These are phyloP conservation scores for Clonostachys chloroleuca DNA, from an alignment of 2,329 filamentous ascomycete genomes.

Conservation along the genomic window DNA sequence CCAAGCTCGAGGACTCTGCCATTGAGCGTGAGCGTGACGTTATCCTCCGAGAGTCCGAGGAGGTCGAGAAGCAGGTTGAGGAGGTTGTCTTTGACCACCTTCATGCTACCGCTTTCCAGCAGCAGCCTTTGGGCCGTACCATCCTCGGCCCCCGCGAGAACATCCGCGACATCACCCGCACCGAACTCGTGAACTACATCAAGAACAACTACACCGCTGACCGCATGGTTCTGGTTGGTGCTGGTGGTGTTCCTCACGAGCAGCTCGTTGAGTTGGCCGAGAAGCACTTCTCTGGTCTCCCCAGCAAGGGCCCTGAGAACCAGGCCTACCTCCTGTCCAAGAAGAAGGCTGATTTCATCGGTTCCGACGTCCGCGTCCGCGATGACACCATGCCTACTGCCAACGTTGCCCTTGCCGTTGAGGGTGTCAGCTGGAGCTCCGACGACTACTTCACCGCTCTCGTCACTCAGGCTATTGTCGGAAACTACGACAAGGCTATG, in stretches of 20 bases:
- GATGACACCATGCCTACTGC: conserved; percentile 95
- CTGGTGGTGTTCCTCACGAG: conserved; percentile 89
- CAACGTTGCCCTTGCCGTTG: conserved; percentile 96
- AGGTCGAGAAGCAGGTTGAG: conserved; percentile 99
- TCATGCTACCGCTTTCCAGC: conserved; percentile 96
- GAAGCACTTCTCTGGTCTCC: conserved; percentile 85
- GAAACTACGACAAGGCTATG: conserved; percentile 99
- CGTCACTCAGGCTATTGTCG: conserved; percentile 96
- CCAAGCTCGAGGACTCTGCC: conserved; percentile 87
- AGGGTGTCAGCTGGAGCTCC: conserved; percentile 99
- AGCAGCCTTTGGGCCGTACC: conserved; percentile 92
- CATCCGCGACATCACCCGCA: conserved; percentile 90
- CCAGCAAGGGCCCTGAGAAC: conserved; percentile 69
- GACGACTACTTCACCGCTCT: conserved; percentile 98
- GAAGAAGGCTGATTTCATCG: conserved; percentile 89
- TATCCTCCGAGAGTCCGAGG: conserved; percentile 96
- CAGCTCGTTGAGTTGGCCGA: conserved; percentile 94
- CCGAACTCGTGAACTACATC: conserved; percentile 93
- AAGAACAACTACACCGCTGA: conserved; percentile 99
- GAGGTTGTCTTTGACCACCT: conserved; percentile 99
- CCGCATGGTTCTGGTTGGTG: conserved; percentile 97
- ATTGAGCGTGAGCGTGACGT: conserved; percentile 98
- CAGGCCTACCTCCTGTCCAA: conserved; percentile 75
- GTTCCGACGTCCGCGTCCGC: conserved; percentile 90
- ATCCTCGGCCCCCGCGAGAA: conserved; percentile 98